phyloP scores from a whole-genome alignment of 2,329 filamentous ascomycete species.

The Colletotrichum filicis region DNA sequence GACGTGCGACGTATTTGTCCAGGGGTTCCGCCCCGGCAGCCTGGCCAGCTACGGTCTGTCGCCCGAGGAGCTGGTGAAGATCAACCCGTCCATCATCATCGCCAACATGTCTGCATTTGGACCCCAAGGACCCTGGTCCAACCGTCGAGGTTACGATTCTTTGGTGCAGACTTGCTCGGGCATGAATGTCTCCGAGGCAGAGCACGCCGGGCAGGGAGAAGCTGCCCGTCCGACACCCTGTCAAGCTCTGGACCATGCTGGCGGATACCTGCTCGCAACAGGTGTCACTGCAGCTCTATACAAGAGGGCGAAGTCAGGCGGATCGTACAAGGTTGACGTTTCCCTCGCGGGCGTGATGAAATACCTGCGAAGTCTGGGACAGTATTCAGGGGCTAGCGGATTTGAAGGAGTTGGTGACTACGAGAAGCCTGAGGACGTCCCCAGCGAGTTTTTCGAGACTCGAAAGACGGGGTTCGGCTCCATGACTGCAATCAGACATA shows the following conservation, averaged over 20 bases:
- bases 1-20: conserved; percentile 54
- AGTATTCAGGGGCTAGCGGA: conserved; percentile 54
- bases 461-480: conserved; percentile 56
- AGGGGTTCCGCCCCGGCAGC: conserved; percentile 59
- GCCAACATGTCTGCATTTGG: conserved; percentile 66
- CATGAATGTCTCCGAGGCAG: conserved; percentile 65
- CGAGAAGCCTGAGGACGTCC: conserved; percentile 40
- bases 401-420: conserved; percentile 51
- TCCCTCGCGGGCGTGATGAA: conserved; percentile 59
- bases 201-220: conserved; percentile 52
- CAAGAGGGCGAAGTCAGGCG: conserved; percentile 54
- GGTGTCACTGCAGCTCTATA: conserved; percentile 64
- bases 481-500: conserved; percentile 59
- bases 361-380: conserved; percentile 65
- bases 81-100: conserved; percentile 57
- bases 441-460: conserved; percentile 52
- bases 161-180: conserved; percentile 59
- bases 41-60: conserved; percentile 54
- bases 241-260: conserved; percentile 67
- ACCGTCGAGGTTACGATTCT: conserved; percentile 35
- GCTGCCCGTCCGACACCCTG: conserved; percentile 57
- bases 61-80: conserved; percentile 46
- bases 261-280: conserved; percentile 64
- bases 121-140: conserved; percentile 51
- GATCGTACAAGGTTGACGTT: conserved; percentile 63